Percentiles rank a stretch among this genome's conserved stretches.
Evolutionary conservation across 805 yeast species (phyloP).

Genomic region (Candida nonsorbophila): DNA sequence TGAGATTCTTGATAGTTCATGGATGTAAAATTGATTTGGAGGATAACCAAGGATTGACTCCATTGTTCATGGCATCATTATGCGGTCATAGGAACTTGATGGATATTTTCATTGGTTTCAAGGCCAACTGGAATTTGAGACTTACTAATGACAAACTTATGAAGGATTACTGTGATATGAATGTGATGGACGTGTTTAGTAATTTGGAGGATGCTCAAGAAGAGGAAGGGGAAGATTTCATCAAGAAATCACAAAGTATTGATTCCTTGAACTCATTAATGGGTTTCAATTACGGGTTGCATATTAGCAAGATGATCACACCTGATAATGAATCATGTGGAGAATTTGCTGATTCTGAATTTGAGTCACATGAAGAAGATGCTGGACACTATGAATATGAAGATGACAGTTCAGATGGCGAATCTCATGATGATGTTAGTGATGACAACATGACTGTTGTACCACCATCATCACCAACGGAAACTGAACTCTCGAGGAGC

Average conservation of each 20-base stretch:
- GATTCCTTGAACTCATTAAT: slow-evolving; percentile 38
- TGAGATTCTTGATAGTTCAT: slow-evolving; percentile 58
- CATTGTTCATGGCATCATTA: slow-evolving; percentile 81
- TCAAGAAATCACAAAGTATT: slow-evolving; percentile 27
- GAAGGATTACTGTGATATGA: slow-evolving; percentile 40
- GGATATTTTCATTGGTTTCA: slow-evolving; percentile 54
- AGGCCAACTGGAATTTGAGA: slow-evolving; percentile 51
- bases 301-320: slow-evolving; percentile 35
- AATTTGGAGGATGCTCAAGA: slow-evolving; percentile 14
- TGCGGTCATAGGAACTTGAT: slow-evolving; percentile 68
- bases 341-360: slow-evolving; percentile 30
- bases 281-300: slow-evolving; percentile 32
- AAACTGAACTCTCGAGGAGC: too few relatives aligned
- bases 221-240: slow-evolving; percentile 7
- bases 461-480: slow-evolving; percentile 2
- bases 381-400: not conserved
- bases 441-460: slow-evolving; percentile 2
- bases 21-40: slow-evolving; percentile 63
- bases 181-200: slow-evolving; percentile 37
- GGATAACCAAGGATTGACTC: slow-evolving; percentile 80
- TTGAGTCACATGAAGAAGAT: slow-evolving; percentile 17
- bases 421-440: slow-evolving; percentile 1
- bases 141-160: slow-evolving; percentile 45
- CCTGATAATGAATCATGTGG: slow-evolving; percentile 16
- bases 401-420: slow-evolving; percentile 1